Percentiles rank a stretch among this genome's conserved stretches.
phyloP scores from a whole-genome alignment of 139 green algal species.

The Monoraphidium neglectum region DNA sequence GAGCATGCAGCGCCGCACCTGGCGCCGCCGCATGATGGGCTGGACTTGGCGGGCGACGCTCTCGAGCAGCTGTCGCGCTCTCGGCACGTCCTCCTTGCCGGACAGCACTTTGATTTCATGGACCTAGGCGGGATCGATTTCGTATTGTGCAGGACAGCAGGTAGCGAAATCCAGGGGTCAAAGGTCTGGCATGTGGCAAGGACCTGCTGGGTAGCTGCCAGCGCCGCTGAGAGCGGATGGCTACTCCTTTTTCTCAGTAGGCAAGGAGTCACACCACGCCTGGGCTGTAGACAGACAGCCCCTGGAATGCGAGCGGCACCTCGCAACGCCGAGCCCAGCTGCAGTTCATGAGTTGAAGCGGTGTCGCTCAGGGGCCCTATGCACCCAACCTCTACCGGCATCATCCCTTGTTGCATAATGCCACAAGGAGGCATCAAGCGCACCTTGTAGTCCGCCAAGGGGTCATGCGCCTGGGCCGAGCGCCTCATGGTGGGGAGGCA shows the following conservation, averaged over 20 bases:
- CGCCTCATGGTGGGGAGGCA: too few species aligned
- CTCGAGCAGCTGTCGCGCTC: constrained; percentile 61
- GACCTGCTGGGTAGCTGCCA: too few species aligned
- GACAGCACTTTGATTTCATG: not conserved
- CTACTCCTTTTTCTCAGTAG: too few species aligned
- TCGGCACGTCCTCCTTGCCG: constrained; percentile 2
- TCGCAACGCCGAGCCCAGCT: too few species aligned
- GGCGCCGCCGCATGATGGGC: constrained; percentile 75
- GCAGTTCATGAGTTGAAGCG: too few species aligned
- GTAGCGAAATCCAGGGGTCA: not conserved
- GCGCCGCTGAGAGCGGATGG: too few species aligned
- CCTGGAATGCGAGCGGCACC: too few species aligned
- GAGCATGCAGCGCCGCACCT: constrained; percentile 34
- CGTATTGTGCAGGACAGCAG: not conserved
- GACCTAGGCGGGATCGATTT: not conserved
- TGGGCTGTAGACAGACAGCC: too few species aligned
- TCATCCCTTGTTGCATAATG: not conserved
- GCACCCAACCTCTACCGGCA: not conserved
- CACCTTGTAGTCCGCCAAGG: constrained; percentile 46
- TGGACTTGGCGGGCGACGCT: constrained; percentile 78
- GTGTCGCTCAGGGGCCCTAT: too few species aligned
- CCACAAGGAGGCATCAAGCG: constrained; percentile 25
- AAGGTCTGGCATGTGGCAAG: not conserved
- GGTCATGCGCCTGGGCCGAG: constrained; percentile 33
- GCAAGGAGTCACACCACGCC: too few species aligned